Conservation (phyloP, 257 asterid species). For the Linderniella brevidens region DNA sequence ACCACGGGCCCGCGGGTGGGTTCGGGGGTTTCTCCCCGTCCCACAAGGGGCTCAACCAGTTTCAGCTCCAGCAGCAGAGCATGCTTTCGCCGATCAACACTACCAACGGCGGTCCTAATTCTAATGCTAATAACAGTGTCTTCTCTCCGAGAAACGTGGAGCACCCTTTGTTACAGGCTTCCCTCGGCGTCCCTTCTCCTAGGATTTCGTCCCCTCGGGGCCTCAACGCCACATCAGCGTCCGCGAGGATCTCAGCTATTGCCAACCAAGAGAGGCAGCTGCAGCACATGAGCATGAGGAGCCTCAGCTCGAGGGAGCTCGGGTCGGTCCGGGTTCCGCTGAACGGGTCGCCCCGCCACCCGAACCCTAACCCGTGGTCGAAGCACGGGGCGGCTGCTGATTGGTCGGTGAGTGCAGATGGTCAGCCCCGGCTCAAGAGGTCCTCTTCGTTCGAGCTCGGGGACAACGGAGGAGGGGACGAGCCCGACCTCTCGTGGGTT, state of each 20-base stretch:
- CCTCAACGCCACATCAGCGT: neutral
- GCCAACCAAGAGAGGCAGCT: conserved; percentile 45
- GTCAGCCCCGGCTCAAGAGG: conserved; percentile 17
- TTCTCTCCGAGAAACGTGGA: conserved; percentile 40
- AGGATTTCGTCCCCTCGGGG: no score
- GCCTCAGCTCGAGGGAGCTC: conserved; percentile 37
- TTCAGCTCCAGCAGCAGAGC: no score
- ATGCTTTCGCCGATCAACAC: conserved; percentile 26
- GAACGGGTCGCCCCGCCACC: conserved; percentile 20
- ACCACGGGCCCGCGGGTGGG: conserved; percentile 31
- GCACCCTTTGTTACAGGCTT: conserved; percentile 41
- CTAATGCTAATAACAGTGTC: conserved; percentile 13
- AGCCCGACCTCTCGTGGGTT: conserved; percentile 75
- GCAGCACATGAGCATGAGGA: conserved; percentile 43
- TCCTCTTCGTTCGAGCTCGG: conserved; percentile 21
- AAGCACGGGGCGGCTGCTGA: conserved; percentile 9
- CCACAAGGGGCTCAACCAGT: conserved; percentile 34
- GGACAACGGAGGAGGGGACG: conserved; percentile 26
- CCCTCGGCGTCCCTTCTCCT: conserved; percentile 24
- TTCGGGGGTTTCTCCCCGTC: conserved; percentile 16
- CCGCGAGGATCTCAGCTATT: conserved; percentile 32
- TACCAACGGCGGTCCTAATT: conserved; percentile 8
- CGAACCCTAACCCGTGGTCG: no score
- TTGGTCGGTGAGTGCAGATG: conserved; percentile 46
- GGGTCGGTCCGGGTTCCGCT: conserved; percentile 23